Evolutionary conservation across 805 yeast species (phyloP).

Genomic region (Pichia ethanolica): DNA sequence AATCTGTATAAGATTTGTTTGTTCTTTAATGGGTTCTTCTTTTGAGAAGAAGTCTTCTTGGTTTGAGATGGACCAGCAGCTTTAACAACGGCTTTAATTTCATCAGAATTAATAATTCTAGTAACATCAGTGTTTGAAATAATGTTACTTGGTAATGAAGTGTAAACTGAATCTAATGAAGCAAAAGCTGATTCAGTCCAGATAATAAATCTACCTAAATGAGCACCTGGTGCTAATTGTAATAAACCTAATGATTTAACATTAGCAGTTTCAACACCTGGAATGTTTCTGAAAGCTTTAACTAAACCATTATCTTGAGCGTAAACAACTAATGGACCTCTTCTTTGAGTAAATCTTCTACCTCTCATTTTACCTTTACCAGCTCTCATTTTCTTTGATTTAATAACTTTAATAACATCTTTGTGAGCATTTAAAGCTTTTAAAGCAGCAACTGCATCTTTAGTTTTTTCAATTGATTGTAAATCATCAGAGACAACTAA

Average conservation of each 20-base stretch:
- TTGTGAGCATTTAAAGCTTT: slow-evolving; percentile 99
- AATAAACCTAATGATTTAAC: slow-evolving; percentile 89
- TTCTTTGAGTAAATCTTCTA: slow-evolving; percentile 99
- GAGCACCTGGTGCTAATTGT: slow-evolving; percentile 99
- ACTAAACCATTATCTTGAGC: slow-evolving; percentile 95
- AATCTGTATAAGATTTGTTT: slow-evolving; percentile 95
- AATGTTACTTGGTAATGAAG: slow-evolving; percentile 92
- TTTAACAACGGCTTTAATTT: slow-evolving; percentile 94
- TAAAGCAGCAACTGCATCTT: slow-evolving; percentile 96
- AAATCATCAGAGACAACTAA: slow-evolving; percentile 90
- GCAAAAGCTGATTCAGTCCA: slow-evolving; percentile 99
- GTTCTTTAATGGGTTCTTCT: slow-evolving; percentile 99
- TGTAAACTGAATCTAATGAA: slow-evolving; percentile 95
- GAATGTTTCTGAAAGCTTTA: slow-evolving; percentile 98
- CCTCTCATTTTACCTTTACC: slow-evolving; percentile 99
- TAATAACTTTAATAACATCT: slow-evolving; percentile 95
- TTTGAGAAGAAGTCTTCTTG: slow-evolving; percentile 90
- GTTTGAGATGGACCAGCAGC: slow-evolving; percentile 92
- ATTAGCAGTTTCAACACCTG: slow-evolving; percentile 97
- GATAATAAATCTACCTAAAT: slow-evolving; percentile 98
- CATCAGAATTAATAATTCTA: slow-evolving; percentile 97
- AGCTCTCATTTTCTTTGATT: slow-evolving; percentile 98
- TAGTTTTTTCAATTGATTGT: slow-evolving; percentile 92
- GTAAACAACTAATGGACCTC: slow-evolving; percentile 99
- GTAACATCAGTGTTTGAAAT: slow-evolving; percentile 92